Percentiles rank a stretch among this genome's conserved stretches.
phyloP scores from a whole-genome alignment of 805 yeast species.

The Priceomyces carsonii region DNA sequence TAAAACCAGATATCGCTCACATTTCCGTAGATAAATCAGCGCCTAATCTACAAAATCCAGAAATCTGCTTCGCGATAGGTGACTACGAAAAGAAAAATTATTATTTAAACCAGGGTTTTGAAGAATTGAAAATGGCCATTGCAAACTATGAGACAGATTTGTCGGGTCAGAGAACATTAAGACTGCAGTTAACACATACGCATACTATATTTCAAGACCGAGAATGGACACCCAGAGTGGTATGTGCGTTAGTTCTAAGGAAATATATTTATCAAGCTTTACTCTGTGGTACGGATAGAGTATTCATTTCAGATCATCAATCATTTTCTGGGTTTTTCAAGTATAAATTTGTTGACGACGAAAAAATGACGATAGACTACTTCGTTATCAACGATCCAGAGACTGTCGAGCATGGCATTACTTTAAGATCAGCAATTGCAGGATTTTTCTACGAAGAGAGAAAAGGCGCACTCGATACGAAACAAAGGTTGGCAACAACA shows the following conservation, averaged over 20 bases:
- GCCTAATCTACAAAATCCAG: conserved; percentile 2
- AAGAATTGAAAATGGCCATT: conserved; percentile 1
- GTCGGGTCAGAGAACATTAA: conserved; percentile 1
- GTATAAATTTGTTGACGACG: conserved; percentile 1
- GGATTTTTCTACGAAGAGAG: conserved; percentile 3
- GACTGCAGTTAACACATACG: neutral
- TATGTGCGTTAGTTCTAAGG: conserved; percentile 3
- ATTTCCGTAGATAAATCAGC: neutral
- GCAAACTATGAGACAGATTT: neutral
- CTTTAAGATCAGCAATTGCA: conserved; percentile 8
- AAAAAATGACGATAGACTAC: conserved; percentile 3
- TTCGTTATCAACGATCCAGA: conserved; percentile 6
- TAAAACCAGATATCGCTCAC: conserved; percentile 1
- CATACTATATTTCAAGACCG: conserved; percentile 1
- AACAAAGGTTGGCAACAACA: neutral
- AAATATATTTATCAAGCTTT: conserved; percentile 3
- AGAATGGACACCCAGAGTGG: neutral
- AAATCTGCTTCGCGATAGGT: conserved; percentile 3
- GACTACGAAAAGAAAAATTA: conserved; percentile 4
- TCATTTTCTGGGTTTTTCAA: conserved; percentile 1
- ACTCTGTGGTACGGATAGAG: conserved; percentile 3
- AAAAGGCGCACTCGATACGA: neutral
- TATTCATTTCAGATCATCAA: conserved; percentile 2
- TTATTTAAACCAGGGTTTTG: conserved; percentile 1
- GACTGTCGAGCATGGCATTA: conserved; percentile 6